Evolutionary conservation across 2,329 filamentous ascomycete genomes (phyloP).

Genomic region (Ceratocystis alfenasii): DNA sequence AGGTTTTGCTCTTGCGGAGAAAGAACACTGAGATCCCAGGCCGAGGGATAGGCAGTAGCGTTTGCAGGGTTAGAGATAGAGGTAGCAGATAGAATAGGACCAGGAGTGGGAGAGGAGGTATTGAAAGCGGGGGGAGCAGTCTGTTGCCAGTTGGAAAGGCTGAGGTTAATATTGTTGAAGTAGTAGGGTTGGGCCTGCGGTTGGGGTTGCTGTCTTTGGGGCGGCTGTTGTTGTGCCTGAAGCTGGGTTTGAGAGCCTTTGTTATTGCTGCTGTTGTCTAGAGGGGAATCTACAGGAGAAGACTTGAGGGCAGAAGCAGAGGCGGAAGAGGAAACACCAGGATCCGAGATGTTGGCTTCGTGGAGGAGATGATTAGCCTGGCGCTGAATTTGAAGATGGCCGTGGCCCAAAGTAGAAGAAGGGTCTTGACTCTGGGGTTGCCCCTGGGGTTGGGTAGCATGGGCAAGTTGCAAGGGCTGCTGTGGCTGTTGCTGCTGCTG

Average conservation of each 20-base stretch:
- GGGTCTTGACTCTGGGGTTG: neutral
- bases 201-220: constrained; percentile 8
- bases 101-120: neutral
- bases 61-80: constrained; percentile 12
- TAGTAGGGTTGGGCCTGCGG: constrained; percentile 11
- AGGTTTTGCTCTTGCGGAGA: constrained; percentile 16
- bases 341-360: constrained; percentile 6
- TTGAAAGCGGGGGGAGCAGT: constrained; percentile 12
- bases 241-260: neutral
- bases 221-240: constrained; percentile 6
- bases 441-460: neutral
- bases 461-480: constrained; percentile 19
- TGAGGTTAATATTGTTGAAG: constrained; percentile 16
- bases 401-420: neutral
- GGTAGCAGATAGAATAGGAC: constrained; percentile 9
- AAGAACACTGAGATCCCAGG: constrained; percentile 18
- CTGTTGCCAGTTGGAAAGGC: constrained; percentile 16
- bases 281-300: neutral
- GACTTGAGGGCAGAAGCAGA: constrained; percentile 1
- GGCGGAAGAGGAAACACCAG: too few species aligned
- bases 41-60: constrained; percentile 8
- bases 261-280: neutral
- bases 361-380: constrained; percentile 10
- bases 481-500: constrained; percentile 16
- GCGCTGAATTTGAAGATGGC: constrained; percentile 17